Evolutionary conservation across 805 yeast species (phyloP), one percentile per base, ranked within the genome.

Genomic region (Kazachstania africana): DNA sequence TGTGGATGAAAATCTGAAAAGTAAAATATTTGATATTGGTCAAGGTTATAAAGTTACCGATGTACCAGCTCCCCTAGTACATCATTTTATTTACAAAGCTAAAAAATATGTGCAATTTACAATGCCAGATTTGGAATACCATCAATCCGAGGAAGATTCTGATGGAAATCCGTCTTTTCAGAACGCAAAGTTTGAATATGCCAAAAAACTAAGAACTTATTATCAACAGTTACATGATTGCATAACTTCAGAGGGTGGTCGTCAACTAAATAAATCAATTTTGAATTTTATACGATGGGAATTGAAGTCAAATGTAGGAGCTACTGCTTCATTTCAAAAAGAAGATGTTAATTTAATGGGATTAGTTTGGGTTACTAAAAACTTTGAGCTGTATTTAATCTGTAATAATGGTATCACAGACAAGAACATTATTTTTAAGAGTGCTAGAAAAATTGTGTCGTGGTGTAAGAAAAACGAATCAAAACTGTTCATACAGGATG

Each of bases 71-170:
- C 72, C 72, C 4, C 40, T 59, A 35, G 66, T 88, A 8, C 69
- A 73, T 37, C 95, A 85, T 57, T 91, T 87, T 48, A 67, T 85
- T 16, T 87, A 73, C 62, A 85, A 82, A 54, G 71, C 82, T 21
- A 76, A 71, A 36, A 59, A 59, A 15, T 69, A 70, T 35, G 74
- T 83, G 12, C 96, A 53, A 33, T 51, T 48, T 34, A 44, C 48
- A 4, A 47, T 47, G 49, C 66, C 40, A 28, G 54, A 42, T 12
- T 23, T 45, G 16, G 46, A 44, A 12, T 35, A 38, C 17, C 40
- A 52, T 18, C 37, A 36, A 9, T 29, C 32, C 20, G n/a, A 30
- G 12, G 35, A 34, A 8, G 27, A 29, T 18, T 24, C 18, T 16
- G 34, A 18, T n/a, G 13, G 21, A 19, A 15, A 31, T 18, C 28